These are phyloP conservation scores for Myochromella boudieri DNA, from an alignment of 768 basidiomycete species.

Conservation along the genomic window DNA sequence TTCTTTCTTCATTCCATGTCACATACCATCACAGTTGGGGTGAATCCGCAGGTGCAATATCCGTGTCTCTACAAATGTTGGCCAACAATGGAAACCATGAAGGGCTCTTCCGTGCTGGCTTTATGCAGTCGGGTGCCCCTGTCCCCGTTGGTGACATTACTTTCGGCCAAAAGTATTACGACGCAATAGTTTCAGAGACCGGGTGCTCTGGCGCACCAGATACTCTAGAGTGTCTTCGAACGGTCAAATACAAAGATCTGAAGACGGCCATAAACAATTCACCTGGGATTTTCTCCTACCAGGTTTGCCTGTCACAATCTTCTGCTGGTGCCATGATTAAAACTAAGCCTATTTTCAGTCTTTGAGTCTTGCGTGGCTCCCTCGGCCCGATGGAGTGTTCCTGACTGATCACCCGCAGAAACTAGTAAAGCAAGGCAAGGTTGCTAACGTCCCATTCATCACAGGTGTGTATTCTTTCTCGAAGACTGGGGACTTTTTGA, in stretches of 20 bases:
- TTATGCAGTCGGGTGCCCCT: slow-evolving; percentile 51
- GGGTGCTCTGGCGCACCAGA: slow-evolving; percentile 39
- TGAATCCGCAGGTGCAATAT: slow-evolving; percentile 56
- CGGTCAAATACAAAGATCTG: slow-evolving; percentile 33
- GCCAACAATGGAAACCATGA: slow-evolving; percentile 42
- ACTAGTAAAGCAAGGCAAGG: slow-evolving; percentile 40
- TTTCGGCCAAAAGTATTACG: slow-evolving; percentile 44
- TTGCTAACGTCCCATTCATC: slow-evolving; percentile 50
- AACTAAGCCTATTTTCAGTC: slow-evolving; percentile 31
- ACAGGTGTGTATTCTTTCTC: slow-evolving; percentile 31
- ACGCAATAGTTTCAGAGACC: slow-evolving; percentile 37
- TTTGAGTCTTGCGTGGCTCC: slow-evolving; percentile 45
- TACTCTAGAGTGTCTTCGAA: slow-evolving; percentile 43
- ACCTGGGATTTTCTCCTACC: slow-evolving; percentile 35
- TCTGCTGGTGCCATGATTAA: slow-evolving; percentile 24
- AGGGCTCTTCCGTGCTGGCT: slow-evolving; percentile 46
- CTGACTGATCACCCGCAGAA: slow-evolving; percentile 43
- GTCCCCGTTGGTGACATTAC: slow-evolving; percentile 44
- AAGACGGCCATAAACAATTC: slow-evolving; percentile 41
- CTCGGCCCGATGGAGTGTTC: slow-evolving; percentile 49
- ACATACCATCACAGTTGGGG: slow-evolving; percentile 39
- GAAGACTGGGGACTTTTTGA: too few relatives aligned
- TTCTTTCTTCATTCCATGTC: neutral
- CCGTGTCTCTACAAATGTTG: slow-evolving; percentile 48
- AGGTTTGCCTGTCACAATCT: slow-evolving; percentile 4